These are phyloP conservation scores for Hymenoscyphus infarciens DNA, from an alignment of 2,329 filamentous ascomycete genomes.

Conservation along the genomic window DNA sequence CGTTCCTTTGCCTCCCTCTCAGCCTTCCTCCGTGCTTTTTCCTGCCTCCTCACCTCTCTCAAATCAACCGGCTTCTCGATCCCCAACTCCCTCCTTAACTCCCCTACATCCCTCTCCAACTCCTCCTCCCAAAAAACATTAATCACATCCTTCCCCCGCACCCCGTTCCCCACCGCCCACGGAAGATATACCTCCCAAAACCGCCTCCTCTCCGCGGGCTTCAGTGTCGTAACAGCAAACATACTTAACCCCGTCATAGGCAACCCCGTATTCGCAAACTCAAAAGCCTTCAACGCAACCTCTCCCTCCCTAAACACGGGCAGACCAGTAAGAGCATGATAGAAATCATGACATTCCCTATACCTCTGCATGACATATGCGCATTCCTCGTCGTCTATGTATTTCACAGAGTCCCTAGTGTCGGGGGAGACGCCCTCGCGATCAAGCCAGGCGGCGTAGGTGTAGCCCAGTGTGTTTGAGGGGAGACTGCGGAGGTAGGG, in stretches of 20 bases:
- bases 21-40: constrained; percentile 65
- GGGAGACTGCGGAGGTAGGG: constrained; percentile 65
- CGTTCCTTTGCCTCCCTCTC: constrained; percentile 50
- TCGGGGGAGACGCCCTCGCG: constrained; percentile 90
- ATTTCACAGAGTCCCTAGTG: constrained; percentile 75
- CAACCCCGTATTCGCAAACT: constrained; percentile 89
- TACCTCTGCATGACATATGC: constrained; percentile 99
- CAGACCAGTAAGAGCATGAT: constrained; percentile 88
- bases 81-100: constrained; percentile 68
- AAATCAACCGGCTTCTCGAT: constrained; percentile 89
- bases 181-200: constrained; percentile 78
- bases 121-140: constrained; percentile 99
- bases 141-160: constrained; percentile 72
- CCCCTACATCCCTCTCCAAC: constrained; percentile 76
- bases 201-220: constrained; percentile 57
- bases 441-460: constrained; percentile 90
- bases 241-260: constrained; percentile 92
- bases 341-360: constrained; percentile 87
- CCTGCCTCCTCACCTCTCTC: constrained; percentile 67
- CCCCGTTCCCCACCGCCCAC: constrained; percentile 85
- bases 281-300: constrained; percentile 95
- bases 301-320: constrained; percentile 94
- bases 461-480: constrained; percentile 69
- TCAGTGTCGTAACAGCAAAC: constrained; percentile 64
- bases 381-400: constrained; percentile 92